A percentile compares a stretch with the other conserved stretches of the same genome.
phyloP scores from a whole-genome alignment of 148 eudicot species.

The Chenopodium suecicum region DNA sequence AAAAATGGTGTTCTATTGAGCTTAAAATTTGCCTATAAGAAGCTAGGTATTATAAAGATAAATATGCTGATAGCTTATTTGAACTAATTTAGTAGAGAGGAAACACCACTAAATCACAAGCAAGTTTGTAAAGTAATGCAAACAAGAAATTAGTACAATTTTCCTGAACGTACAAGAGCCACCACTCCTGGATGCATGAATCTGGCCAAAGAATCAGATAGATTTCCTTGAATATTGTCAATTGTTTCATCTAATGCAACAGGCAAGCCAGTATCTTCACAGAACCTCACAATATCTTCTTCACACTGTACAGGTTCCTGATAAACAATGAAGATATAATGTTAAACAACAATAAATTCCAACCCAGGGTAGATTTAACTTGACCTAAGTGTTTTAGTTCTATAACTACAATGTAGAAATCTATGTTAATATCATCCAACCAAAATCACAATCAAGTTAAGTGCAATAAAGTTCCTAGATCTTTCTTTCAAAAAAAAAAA shows the following conservation, averaged over 20 bases:
- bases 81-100: background rate
- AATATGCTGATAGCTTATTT: background rate
- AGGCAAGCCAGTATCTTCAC: slow-evolving; percentile 80
- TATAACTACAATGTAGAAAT: background rate
- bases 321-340: slow-evolving; percentile 18
- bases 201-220: slow-evolving; percentile 53
- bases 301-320: slow-evolving; percentile 86
- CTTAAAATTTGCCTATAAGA: background rate
- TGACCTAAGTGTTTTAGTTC: background rate
- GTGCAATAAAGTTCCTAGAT: background rate
- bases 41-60: background rate
- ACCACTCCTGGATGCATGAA: slow-evolving; percentile 75
- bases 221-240: slow-evolving; percentile 52
- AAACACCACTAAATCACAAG: background rate
- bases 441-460: background rate
- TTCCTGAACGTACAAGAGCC: slow-evolving; percentile 70
- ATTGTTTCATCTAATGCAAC: slow-evolving; percentile 96
- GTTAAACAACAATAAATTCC: slow-evolving; percentile 1
- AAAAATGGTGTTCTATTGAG: background rate
- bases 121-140: background rate
- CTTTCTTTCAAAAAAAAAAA: no score
- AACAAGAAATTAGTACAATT: background rate
- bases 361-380: background rate
- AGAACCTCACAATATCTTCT: slow-evolving; percentile 80
- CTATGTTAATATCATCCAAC: background rate